These are phyloP conservation scores for Hansenula sp. DNA, from an alignment of 1,139 yeast genomes.

Conservation along the genomic window DNA sequence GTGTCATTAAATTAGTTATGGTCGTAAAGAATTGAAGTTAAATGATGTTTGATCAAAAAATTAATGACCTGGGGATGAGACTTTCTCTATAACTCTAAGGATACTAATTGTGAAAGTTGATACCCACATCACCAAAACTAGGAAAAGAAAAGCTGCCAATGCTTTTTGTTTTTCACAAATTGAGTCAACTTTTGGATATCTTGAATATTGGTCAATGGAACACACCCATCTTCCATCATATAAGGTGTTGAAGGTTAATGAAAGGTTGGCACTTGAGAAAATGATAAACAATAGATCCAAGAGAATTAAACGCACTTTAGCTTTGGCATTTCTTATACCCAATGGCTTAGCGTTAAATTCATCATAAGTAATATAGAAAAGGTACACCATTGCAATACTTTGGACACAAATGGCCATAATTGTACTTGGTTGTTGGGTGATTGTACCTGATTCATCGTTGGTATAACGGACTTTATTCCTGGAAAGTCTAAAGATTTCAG, in stretches of 20 bases:
- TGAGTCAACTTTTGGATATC: constrained; percentile 27
- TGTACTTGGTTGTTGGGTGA: constrained; percentile 82
- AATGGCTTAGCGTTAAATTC: constrained; percentile 90
- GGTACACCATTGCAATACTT: constrained; percentile 70
- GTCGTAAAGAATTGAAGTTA: too few species aligned
- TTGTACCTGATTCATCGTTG: constrained; percentile 27
- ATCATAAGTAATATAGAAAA: constrained; percentile 80
- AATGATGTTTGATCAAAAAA: too few species aligned
- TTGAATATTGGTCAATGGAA: constrained; percentile 26
- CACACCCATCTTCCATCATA: constrained; percentile 87
- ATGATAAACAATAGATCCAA: constrained; percentile 83
- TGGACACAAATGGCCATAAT: constrained; percentile 90
- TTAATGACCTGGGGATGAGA: constrained; percentile 22
- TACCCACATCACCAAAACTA: constrained; percentile 79
- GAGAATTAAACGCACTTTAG: constrained; percentile 71
- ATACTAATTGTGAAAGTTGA: constrained; percentile 80
- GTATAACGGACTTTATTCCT: constrained; percentile 17
- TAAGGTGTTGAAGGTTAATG: constrained; percentile 80
- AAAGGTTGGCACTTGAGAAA: constrained; percentile 86
- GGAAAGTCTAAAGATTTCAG: constrained; percentile 55
- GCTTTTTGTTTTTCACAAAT: constrained; percentile 82
- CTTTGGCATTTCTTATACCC: constrained; percentile 80
- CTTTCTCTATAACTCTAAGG: constrained; percentile 77
- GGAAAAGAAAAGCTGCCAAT: constrained; percentile 71
- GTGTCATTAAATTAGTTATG: too few species aligned